These are phyloP conservation scores for Punica granatum DNA, from an alignment of 345 rosid genomes.

Conservation along the genomic window DNA sequence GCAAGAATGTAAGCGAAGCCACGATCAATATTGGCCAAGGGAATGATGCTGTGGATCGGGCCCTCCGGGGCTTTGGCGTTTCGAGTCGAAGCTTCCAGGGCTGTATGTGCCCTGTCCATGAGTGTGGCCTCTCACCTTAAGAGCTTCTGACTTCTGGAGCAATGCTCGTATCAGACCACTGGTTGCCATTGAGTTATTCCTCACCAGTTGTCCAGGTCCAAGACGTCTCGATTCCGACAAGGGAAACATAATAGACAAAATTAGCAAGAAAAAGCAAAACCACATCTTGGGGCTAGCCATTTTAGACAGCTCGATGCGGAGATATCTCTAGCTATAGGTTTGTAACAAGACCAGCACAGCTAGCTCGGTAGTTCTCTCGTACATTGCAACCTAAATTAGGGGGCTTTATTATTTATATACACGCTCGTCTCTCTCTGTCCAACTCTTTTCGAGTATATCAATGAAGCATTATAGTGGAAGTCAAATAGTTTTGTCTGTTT, in stretches of 20 bases:
- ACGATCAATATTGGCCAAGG: constrained; percentile 1
- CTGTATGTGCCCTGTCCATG: background rate
- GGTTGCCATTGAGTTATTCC: constrained; percentile 2
- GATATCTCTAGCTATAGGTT: background rate
- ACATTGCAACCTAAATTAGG: background rate
- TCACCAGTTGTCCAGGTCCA: constrained; percentile 1
- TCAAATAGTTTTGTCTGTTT: constrained; percentile 6
- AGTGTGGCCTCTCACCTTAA: background rate
- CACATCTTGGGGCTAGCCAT: constrained; percentile 24
- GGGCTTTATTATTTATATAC: background rate
- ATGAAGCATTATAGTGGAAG: constrained; percentile 6
- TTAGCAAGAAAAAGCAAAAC: constrained; percentile 10
- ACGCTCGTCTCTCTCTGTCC: background rate
- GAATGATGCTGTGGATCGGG: constrained; percentile 37
- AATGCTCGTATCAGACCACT: constrained; percentile 3
- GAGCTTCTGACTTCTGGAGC: constrained; percentile 9
- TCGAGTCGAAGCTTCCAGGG: constrained; percentile 5
- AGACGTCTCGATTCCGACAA: constrained; percentile 14
- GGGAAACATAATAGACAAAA: constrained; percentile 11
- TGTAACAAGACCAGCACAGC: background rate
- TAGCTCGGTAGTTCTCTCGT: background rate
- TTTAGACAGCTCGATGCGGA: background rate
- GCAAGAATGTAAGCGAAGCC: no score
- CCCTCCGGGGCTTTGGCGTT: constrained; percentile 30
- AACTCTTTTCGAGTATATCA: background rate